Base-by-base conservation (phyloP, 2,329 filamentous ascomycete genomes). In the Aspergillus uvarum region DNA sequence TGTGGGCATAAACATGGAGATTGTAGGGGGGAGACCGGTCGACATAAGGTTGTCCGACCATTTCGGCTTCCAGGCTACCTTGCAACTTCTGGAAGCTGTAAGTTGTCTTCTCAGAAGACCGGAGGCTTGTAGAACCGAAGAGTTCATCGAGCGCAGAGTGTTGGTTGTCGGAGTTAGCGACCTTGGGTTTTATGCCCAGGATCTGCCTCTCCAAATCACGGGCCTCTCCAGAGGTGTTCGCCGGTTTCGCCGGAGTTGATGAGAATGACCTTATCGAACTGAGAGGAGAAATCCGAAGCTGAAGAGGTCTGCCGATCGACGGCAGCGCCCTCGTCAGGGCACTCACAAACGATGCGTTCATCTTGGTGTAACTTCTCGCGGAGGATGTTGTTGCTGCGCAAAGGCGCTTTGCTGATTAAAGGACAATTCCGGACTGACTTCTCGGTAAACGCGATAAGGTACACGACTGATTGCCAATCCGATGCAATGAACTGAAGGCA, bases 1-100 rank as follows among this genome's bases (percentile, higher is more conserved):
- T 96, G 75, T 90, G 89, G 29, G 89, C 81, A 78, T 87, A 94
- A 74, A 99, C 82, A 80, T 96, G 91, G 65, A 99, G 84, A 75
- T 96, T 92, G 80, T 92, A 92, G 2, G 90, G 89, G 68, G 74
- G 74, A 50, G 67, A 63, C 42, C 70, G 70, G 58, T 75, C 74
- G 65, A 69, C 67, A 62, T 76, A 76, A 29, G 74, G 72, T 51
- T 71, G 62, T 59, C 67, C 72, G 61, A 73, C 67, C 69, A 76
- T 68, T 54, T 73, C 70, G 56, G 68, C 67, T 69, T 75, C 74
- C 44, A 75, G 51, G 54, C 66, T 71, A 65, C 75, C 70, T 22
- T 70, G 68, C 69, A 72, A 65, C 26, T 65, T 65, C 51, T 66
- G 68, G 63, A 73, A 76, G 58, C 75, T 70, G 32, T 65, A 61